A percentile compares a stretch with the other conserved stretches of the same genome.
Conservation (phyloP, 108 stramenopile genomes). For the Nitzschia putrida region DNA sequence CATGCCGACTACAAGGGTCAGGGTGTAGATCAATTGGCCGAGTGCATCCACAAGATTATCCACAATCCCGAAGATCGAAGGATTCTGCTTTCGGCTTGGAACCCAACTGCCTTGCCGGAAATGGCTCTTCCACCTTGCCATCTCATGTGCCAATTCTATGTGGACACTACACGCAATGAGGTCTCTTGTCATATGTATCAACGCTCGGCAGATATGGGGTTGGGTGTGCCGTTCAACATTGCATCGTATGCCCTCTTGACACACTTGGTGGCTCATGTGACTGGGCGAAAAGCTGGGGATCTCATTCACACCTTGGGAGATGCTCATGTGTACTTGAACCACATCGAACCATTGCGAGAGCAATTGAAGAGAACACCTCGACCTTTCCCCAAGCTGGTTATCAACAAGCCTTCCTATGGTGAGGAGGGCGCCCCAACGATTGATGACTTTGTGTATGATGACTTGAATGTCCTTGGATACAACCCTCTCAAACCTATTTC, state of each 20-base stretch:
- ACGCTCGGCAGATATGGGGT: constrained; percentile 99
- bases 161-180: constrained; percentile 90
- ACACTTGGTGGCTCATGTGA: constrained; percentile 92
- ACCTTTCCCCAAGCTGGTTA: constrained; percentile 92
- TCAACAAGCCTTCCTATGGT: constrained; percentile 51
- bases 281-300: constrained; percentile 94
- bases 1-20: constrained; percentile 96
- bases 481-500: constrained; percentile 90
- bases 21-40: constrained; percentile 97
- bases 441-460: constrained; percentile 87
- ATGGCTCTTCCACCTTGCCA: constrained; percentile 99
- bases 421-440: constrained; percentile 65
- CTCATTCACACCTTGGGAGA: constrained; percentile 98
- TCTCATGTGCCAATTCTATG: constrained; percentile 99
- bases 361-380: constrained; percentile 91
- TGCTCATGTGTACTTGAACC: constrained; percentile 99
- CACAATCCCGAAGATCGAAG: constrained; percentile 96
- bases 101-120: constrained; percentile 89
- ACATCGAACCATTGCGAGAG: constrained; percentile 95
- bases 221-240: constrained; percentile 99
- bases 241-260: constrained; percentile 96
- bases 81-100: constrained; percentile 97
- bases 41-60: constrained; percentile 95
- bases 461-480: constrained; percentile 95
- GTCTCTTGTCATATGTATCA: constrained; percentile 99